Evolutionary conservation across 108 stramenopile genomes (phyloP).

Genomic region (Pseudonitzschia delicatissima): DNA sequence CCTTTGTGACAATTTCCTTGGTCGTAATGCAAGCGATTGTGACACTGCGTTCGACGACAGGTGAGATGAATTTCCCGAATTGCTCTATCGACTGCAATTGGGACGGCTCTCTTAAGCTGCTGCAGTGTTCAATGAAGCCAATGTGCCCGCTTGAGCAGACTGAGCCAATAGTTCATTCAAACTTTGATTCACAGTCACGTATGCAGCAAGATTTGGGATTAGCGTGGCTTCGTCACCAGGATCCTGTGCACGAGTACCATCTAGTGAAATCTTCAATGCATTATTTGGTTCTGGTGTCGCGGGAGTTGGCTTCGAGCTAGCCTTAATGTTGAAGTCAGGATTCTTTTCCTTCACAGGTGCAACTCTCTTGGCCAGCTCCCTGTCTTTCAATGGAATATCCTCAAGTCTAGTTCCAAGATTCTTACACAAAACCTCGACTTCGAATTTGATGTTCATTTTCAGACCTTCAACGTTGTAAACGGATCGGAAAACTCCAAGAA

Average conservation of each 20-base stretch:
- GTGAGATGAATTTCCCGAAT: constrained; percentile 99
- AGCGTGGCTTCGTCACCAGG: constrained; percentile 79
- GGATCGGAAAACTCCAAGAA: constrained; percentile 91
- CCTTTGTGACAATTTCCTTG: constrained; percentile 97
- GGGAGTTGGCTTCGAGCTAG: constrained; percentile 21
- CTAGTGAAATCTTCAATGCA: constrained; percentile 1
- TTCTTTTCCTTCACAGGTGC: constrained; percentile 92
- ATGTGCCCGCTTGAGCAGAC: constrained; percentile 53
- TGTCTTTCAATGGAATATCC: constrained; percentile 81
- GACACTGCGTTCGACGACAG: constrained; percentile 97
- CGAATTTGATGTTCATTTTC: constrained; percentile 99
- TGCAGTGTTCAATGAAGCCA: constrained; percentile 56
- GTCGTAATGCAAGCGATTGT: constrained; percentile 98
- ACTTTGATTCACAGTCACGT: constrained; percentile 91
- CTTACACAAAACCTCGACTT: constrained; percentile 98
- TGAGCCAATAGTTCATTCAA: constrained; percentile 79
- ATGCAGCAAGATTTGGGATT: constrained; percentile 94
- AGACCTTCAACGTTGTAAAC: constrained; percentile 95
- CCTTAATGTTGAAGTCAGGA: constrained; percentile 96
- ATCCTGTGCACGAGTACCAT: constrained; percentile 16
- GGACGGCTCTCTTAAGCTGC: constrained; percentile 84
- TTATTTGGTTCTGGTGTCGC: constrained; percentile 48
- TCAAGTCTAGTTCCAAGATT: constrained; percentile 90
- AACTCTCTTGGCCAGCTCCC: constrained; percentile 67
- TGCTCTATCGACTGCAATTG: constrained; percentile 94